Percentiles rank a stretch among this genome's conserved stretches.
Conservation (phyloP, 441 rosid genomes). For the Gossypium armourianum region DNA sequence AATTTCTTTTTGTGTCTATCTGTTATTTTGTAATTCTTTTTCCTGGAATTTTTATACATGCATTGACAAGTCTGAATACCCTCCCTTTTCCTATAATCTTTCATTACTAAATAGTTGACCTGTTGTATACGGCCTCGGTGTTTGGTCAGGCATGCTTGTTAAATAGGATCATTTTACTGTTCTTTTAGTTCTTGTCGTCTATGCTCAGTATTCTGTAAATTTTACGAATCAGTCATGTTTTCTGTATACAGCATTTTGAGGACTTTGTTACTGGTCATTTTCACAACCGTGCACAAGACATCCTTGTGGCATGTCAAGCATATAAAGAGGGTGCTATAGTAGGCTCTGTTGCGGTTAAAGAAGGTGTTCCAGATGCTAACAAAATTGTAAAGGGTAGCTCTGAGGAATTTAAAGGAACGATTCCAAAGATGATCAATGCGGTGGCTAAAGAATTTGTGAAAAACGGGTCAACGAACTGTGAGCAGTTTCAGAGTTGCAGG, state of each 20-base stretch:
- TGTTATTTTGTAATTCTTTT: not conserved
- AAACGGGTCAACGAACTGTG: slow-evolving; percentile 30
- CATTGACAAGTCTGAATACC: not conserved
- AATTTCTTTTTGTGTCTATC: not conserved
- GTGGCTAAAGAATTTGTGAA: slow-evolving; percentile 26
- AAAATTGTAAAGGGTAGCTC: slow-evolving; percentile 17
- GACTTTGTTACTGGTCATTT: slow-evolving; percentile 40
- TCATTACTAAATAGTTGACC: not conserved
- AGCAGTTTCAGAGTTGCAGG: slow-evolving; percentile 21
- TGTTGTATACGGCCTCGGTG: not conserved
- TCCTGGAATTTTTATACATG: not conserved
- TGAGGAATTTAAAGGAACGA: slow-evolving; percentile 16
- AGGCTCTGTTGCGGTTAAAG: slow-evolving; percentile 28
- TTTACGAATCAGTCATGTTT: not conserved
- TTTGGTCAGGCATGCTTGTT: not conserved
- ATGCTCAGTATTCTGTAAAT: not conserved
- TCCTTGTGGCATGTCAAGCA: slow-evolving; percentile 42
- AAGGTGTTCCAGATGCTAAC: slow-evolving; percentile 21
- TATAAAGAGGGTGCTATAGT: slow-evolving; percentile 33
- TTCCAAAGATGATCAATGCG: slow-evolving; percentile 24
- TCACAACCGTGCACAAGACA: slow-evolving; percentile 26
- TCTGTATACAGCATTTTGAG: slow-evolving; percentile 41
- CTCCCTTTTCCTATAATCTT: not conserved
- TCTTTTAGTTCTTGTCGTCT: not conserved
- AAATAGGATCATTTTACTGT: not conserved